Base-by-base conservation (phyloP, 164 flowering plant genomes). In the Umbilicus rupestris region DNA sequence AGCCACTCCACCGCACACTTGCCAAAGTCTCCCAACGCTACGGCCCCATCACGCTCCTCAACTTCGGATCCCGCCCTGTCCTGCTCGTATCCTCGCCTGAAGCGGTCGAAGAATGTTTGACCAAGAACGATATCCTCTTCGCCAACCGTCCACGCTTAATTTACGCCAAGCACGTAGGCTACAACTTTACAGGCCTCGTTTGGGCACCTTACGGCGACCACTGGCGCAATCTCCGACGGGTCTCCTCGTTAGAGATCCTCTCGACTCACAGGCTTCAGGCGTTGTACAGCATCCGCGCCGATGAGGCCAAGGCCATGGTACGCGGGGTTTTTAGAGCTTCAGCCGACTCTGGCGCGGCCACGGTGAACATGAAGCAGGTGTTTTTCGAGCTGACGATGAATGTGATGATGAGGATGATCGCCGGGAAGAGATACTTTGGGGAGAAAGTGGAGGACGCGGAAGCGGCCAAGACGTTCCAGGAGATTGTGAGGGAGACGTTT, bases 181-280 rank as follows among this genome's bases (percentile, higher is more conserved):
- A 68, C n/a, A n/a, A n/a, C n/a, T n/a, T n/a, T n/a, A n/a, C n/a
- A n/a, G n/a, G n/a, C n/a, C n/a, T n/a, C n/a, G n/a, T n/a, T n/a
- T n/a, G n/a, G n/a, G n/a, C n/a, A n/a, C 66, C 79, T 16, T 77
- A 82, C 44, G 78, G 82, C 22, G 68, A 67, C 35, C n/a, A n/a
- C n/a, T n/a, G n/a, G n/a, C n/a, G n/a, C n/a, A n/a, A 76, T 70
- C 80, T 81, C 70, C 79, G 79, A 17, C 77, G 77, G 42, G 31
- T 66, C 14, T 49, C 57, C 16, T 81, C 62, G 62, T 68, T 71
- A 30, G 78, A 82, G 62, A 63, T 79, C 42, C 68, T 76, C 73
- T 79, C 79, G 19, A 5, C 75, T 15, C 35, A n/a, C n/a, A n/a
- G n/a, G n/a, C n/a, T n/a, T n/a, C n/a, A 76, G 37, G 31, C 35